phyloP scores from a whole-genome alignment of 2,329 filamentous ascomycete species.

The Fusarium praegraminearum region DNA sequence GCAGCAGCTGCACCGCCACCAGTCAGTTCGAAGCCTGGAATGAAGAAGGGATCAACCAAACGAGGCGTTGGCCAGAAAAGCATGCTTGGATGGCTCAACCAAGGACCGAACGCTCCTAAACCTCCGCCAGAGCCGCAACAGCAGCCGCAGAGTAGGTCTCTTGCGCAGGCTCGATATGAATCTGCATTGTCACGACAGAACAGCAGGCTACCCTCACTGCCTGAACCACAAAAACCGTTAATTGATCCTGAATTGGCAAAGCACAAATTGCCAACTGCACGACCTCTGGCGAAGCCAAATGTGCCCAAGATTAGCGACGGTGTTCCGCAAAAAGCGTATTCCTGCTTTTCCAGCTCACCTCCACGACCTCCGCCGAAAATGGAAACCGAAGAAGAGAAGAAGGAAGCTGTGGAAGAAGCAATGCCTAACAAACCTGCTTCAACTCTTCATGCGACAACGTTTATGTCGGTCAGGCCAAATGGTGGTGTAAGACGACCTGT shows the following conservation, averaged over 20 bases:
- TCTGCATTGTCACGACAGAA: conserved; percentile 44
- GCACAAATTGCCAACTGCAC: conserved; percentile 59
- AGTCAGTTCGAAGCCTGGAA: conserved; percentile 30
- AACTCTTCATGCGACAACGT: conserved; percentile 66
- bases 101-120: conserved; percentile 32
- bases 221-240: conserved; percentile 26
- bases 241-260: conserved; percentile 50
- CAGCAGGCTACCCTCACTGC: conserved; percentile 1
- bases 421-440: conserved; percentile 53
- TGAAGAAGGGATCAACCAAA: conserved; percentile 49
- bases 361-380: conserved; percentile 47
- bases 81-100: conserved; percentile 57
- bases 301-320: conserved; percentile 42
- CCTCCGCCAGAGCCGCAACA: conserved; percentile 22
- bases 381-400: conserved; percentile 40
- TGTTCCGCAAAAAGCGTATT: conserved; percentile 60
- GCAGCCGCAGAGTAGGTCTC: conserved; percentile 33
- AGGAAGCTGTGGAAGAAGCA: conserved; percentile 45
- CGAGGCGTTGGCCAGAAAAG: conserved; percentile 57
- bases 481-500: conserved; percentile 59
- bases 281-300: conserved; percentile 53
- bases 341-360: conserved; percentile 70
- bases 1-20: conserved; percentile 35
- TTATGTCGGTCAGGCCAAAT: conserved; percentile 54
- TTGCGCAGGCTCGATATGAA: conserved; percentile 46